These are phyloP conservation scores for Prinsepia uniflora DNA, from an alignment of 306 rosid species.

Conservation along the genomic window DNA sequence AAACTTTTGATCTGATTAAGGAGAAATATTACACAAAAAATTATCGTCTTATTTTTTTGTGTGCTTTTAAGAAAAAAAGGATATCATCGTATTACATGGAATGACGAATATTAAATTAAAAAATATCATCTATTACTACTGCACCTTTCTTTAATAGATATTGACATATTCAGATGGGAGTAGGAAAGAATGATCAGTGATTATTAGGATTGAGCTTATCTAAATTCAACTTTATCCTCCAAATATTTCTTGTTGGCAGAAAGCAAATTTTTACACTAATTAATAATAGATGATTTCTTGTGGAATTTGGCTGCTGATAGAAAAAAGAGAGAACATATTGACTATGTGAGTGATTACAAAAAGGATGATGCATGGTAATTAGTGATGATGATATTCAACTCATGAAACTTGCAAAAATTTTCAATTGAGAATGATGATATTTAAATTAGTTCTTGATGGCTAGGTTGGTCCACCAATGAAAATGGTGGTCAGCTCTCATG, in stretches of 20 bases:
- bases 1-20: no score
- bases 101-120: no score
- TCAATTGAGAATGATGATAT: neutral
- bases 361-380: neutral
- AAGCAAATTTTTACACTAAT: neutral
- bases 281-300: slow-evolving; percentile 19
- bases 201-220: neutral
- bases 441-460: neutral
- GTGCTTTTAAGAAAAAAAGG: no score
- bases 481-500: neutral
- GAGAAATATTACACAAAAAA: no score
- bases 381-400: neutral
- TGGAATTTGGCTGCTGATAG: neutral
- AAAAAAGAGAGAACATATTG: neutral
- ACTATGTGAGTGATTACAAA: slow-evolving; percentile 9
- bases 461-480: neutral
- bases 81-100: no score
- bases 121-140: no score
- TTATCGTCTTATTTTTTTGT: no score
- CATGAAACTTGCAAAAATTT: neutral
- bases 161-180: no score
- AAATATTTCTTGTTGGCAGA: neutral
- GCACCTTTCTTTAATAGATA: no score
- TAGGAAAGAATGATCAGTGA: neutral
- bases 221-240: neutral